Conservation (phyloP, 2,329 filamentous ascomycete genomes). For the Paecilomyces dactylethromorphus region DNA sequence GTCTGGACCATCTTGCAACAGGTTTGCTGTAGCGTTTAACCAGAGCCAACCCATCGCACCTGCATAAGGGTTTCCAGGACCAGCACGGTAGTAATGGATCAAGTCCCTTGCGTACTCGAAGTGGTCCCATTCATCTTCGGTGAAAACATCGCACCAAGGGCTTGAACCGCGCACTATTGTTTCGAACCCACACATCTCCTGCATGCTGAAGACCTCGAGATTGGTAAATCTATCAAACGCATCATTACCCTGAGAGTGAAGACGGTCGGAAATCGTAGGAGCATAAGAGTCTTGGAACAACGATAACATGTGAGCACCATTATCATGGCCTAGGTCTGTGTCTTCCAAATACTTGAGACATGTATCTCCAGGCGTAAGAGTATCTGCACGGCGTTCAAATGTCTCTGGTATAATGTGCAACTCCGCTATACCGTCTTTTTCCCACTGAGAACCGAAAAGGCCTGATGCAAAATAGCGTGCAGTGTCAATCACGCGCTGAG, state of each 20-base stretch:
- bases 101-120: slow-evolving; percentile 56
- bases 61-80: slow-evolving; percentile 50
- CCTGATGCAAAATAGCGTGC: slow-evolving; percentile 50
- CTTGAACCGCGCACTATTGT: slow-evolving; percentile 47
- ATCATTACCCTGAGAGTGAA: slow-evolving; percentile 22
- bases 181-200: slow-evolving; percentile 57
- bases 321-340: slow-evolving; percentile 39
- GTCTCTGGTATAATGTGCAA: slow-evolving; percentile 50
- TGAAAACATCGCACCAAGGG: slow-evolving; percentile 53
- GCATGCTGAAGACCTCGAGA: slow-evolving; percentile 52
- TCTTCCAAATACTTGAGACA: slow-evolving; percentile 34
- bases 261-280: slow-evolving; percentile 37
- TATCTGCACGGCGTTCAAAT: slow-evolving; percentile 44
- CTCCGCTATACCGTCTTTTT: slow-evolving; percentile 24
- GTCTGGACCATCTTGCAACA: slow-evolving; percentile 40
- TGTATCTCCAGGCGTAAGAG: slow-evolving; percentile 50
- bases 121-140: slow-evolving; percentile 45
- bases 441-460: slow-evolving; percentile 49
- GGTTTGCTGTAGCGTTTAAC: slow-evolving; percentile 49
- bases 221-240: slow-evolving; percentile 38
- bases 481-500: slow-evolving; percentile 49
- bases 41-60: slow-evolving; percentile 52
- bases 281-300: slow-evolving; percentile 45
- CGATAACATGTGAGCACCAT: slow-evolving; percentile 43
- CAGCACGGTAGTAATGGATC: slow-evolving; percentile 53